A percentile compares a stretch with the other conserved stretches of the same genome.
Conservation (phyloP, 305 asterid species). For the Fraxinus sp. region DNA sequence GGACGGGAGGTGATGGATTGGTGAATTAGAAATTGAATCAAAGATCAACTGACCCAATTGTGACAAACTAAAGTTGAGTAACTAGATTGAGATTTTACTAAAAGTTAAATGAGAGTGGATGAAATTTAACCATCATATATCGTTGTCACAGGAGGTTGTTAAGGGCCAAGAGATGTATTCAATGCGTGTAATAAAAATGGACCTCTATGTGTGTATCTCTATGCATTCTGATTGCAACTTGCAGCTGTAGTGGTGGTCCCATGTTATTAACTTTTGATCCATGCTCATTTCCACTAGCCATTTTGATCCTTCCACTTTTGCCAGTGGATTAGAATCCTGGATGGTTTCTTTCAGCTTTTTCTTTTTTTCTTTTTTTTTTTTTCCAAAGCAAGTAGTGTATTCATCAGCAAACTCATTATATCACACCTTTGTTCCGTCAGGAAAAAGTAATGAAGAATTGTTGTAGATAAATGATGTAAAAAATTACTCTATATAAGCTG, state of each 20-base stretch:
- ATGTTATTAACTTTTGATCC: conserved; percentile 26
- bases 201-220: background rate
- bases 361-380: background rate
- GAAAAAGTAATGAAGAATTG: background rate
- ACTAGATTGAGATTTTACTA: background rate
- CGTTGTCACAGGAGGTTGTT: conserved; percentile 4
- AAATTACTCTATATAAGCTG: background rate
- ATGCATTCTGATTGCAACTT: conserved; percentile 22
- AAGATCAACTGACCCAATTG: background rate
- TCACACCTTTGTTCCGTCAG: background rate
- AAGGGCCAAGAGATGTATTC: conserved; percentile 5
- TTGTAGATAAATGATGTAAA: background rate
- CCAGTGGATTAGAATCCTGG: background rate
- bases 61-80: background rate
- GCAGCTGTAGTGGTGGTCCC: conserved; percentile 35
- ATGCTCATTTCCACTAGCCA: conserved; percentile 31
- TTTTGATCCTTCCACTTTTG: conserved; percentile 26
- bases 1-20: background rate
- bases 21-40: background rate
- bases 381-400: background rate
- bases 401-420: background rate
- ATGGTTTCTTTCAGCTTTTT: background rate
- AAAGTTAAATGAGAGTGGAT: background rate
- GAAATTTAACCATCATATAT: background rate
- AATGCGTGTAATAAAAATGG: background rate